These are phyloP conservation scores for Sclerotinia minor DNA, from an alignment of 2,329 filamentous ascomycete species.

Conservation along the genomic window DNA sequence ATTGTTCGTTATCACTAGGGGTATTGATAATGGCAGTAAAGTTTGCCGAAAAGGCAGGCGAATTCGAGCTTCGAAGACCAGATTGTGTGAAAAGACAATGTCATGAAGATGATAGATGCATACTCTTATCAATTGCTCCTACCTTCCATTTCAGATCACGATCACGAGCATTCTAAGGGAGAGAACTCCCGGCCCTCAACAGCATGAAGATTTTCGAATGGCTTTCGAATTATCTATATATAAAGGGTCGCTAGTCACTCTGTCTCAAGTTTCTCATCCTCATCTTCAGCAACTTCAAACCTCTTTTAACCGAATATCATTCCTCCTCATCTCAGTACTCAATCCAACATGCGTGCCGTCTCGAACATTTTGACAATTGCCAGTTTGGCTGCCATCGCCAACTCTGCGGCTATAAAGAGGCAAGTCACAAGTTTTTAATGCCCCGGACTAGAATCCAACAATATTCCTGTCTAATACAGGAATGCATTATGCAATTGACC, in stretches of 20 bases:
- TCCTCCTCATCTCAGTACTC: neutral
- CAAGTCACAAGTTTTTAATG: neutral
- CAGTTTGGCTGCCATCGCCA: slow-evolving; percentile 24
- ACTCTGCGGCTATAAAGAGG: slow-evolving; percentile 27
- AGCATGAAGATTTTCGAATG: neutral
- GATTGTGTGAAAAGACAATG: neutral
- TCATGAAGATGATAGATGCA: neutral
- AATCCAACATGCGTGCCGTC: slow-evolving; percentile 16
- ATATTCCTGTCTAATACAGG: neutral
- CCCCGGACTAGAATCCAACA: neutral
- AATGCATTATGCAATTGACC: neutral
- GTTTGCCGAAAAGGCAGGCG: neutral
- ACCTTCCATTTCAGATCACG: slow-evolving; percentile 1
- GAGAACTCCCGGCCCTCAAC: neutral
- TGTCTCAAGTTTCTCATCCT: neutral
- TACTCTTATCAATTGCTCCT: neutral
- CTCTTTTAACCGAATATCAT: neutral
- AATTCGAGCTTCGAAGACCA: neutral
- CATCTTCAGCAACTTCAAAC: neutral
- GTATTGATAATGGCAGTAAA: neutral
- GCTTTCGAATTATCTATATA: slow-evolving; percentile 2
- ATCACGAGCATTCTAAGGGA: no score
- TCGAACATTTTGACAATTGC: slow-evolving; percentile 19
- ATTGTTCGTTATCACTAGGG: neutral
- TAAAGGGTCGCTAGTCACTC: neutral